Base-by-base conservation (phyloP, 176 grass and related monocot species). In the Paspalum vaginatum region DNA sequence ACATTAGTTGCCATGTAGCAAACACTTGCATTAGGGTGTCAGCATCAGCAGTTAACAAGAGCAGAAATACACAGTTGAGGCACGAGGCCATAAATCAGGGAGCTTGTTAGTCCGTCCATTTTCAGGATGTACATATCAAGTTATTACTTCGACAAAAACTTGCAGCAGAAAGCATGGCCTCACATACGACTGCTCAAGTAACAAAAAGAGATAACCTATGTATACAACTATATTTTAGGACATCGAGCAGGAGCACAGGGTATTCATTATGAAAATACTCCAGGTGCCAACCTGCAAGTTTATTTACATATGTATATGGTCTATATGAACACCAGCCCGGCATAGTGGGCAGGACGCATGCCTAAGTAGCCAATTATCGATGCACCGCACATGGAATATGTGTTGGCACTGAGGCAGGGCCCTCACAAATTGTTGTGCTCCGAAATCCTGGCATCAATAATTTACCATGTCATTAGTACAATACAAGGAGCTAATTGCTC, bases 331-430 rank as follows among this genome's bases (percentile, higher is more conserved):
- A 70, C 79, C 72, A 38, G 76, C 69, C 55, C 93, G 82, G 74
- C 93, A 97, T 11, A 93, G 80, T 5, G 93, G 93, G 60, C 93
- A 97, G 14, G 93, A 97, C 0, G 88, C 77, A 14, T 93, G 91
- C 54, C 89, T 67, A 39, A 76, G 45, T 61, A 97, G 85, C 93
- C 93, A 97, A 61, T 40, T 81, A 79, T 97, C 90, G 11, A 97
- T 97, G 80, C 93, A 97, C 39, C 6, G 9, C 41, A 87, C 82
- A 26, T 97, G 93, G 72, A 97, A 97, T 45, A 88, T 76, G 72
- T 97, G 93, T 25, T 58, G 67, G 49, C 93, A 97, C 53, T 81
- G 73, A 82, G 93, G 90, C 93, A 97, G 82, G 56, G 57, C 76
- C 61, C 93, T 73, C 38, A 93, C 85, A 24, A 57, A 88, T 50